Conservation (phyloP, 2,329 filamentous ascomycete species). For the Xylaria sp. region DNA sequence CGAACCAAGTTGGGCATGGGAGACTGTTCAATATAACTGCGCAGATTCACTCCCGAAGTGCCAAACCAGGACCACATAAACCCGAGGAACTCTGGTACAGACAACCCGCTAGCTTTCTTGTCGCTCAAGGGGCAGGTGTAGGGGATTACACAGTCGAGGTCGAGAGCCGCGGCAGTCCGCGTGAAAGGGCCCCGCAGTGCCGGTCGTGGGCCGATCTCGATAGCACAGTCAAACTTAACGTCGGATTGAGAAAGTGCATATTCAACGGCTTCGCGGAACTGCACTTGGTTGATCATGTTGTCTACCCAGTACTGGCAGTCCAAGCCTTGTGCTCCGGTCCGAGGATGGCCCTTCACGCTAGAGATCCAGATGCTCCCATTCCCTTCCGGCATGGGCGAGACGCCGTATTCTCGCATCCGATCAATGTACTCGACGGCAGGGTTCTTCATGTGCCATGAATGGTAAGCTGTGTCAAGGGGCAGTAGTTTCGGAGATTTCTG, state of each 20-base stretch:
- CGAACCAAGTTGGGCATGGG: background rate
- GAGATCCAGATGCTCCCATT: slow-evolving; percentile 47
- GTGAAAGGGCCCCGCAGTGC: slow-evolving; percentile 37
- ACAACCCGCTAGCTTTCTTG: slow-evolving; percentile 30
- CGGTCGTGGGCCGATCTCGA: slow-evolving; percentile 42
- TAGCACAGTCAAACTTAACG: slow-evolving; percentile 34
- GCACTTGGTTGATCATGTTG: slow-evolving; percentile 49
- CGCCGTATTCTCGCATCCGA: slow-evolving; percentile 37
- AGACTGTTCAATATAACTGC: slow-evolving; percentile 35
- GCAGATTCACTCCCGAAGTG: slow-evolving; percentile 20
- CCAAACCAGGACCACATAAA: slow-evolving; percentile 38
- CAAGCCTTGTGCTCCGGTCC: slow-evolving; percentile 29
- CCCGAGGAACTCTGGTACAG: slow-evolving; percentile 38
- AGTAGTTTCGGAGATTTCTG: slow-evolving; percentile 45
- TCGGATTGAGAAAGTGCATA: slow-evolving; percentile 31
- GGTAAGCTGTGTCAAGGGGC: slow-evolving; percentile 53
- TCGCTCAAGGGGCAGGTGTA: slow-evolving; percentile 35
- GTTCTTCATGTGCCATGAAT: slow-evolving; percentile 54
- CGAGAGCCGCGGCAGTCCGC: slow-evolving; percentile 32
- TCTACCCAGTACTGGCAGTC: slow-evolving; percentile 46
- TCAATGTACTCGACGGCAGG: slow-evolving; percentile 44
- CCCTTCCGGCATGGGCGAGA: slow-evolving; percentile 33
- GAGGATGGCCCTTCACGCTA: slow-evolving; percentile 43
- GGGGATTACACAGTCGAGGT: slow-evolving; percentile 21
- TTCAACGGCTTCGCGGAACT: slow-evolving; percentile 45